Evolutionary conservation across 148 eudicot species (phyloP).

Genomic region (Heliosperma pusillum): DNA sequence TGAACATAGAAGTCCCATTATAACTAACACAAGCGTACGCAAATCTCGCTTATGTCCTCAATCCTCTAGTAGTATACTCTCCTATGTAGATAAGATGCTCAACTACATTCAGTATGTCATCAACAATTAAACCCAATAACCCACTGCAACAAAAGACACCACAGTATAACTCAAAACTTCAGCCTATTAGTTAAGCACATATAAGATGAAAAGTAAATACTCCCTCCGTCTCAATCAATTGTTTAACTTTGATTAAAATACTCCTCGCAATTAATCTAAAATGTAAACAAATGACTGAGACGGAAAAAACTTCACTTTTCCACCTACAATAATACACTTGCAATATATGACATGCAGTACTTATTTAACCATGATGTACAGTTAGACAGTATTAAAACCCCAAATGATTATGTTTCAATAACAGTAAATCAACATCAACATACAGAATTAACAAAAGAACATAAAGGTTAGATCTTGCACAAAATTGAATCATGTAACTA

Average conservation of each 20-base stretch:
- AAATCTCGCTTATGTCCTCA: neutral
- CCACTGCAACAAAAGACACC: conserved; percentile 6
- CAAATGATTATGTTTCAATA: neutral
- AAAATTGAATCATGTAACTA: neutral
- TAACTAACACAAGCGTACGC: conserved; percentile 11
- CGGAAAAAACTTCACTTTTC: neutral
- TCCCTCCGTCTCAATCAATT: neutral
- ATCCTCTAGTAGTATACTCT: conserved; percentile 11
- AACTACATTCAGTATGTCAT: conserved; percentile 5
- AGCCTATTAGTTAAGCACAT: neutral
- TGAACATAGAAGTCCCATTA: conserved; percentile 32
- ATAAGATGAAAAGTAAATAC: neutral
- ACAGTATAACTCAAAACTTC: neutral
- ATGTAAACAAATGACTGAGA: too few species aligned
- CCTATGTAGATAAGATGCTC: conserved; percentile 6
- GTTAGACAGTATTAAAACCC: neutral
- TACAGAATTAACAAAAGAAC: neutral
- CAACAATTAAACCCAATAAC: neutral
- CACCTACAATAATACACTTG: neutral
- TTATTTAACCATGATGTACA: too few species aligned
- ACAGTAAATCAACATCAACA: neutral
- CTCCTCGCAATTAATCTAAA: too few species aligned
- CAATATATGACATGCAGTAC: too few species aligned
- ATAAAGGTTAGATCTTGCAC: conserved; percentile 5
- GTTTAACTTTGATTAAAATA: neutral